phyloP scores from a whole-genome alignment of 2,329 filamentous ascomycete species.

The Hypoxylon sp. region DNA sequence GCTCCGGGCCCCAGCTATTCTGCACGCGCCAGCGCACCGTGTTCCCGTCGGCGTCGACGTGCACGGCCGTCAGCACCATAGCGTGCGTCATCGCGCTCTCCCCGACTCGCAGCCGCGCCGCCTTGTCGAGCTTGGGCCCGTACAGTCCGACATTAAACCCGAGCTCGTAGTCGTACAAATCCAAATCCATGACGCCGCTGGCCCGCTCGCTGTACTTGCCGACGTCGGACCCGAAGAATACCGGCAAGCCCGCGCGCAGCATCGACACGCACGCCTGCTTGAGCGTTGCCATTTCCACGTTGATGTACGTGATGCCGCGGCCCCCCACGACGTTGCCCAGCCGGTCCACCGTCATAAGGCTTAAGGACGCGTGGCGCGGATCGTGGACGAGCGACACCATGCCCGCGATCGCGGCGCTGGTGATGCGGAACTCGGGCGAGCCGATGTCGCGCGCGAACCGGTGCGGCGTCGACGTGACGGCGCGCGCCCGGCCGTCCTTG shows the following conservation, averaged over 20 bases:
- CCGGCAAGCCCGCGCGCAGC: conserved; percentile 80
- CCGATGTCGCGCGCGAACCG: conserved; percentile 78
- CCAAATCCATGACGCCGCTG: conserved; percentile 83
- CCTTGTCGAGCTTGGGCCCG: conserved; percentile 72
- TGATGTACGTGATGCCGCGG: conserved; percentile 81
- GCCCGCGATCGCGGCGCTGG: conserved; percentile 69
- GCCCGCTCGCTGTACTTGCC: conserved; percentile 79
- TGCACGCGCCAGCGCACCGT: conserved; percentile 85
- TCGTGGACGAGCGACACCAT: conserved; percentile 89
- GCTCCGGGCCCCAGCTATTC: conserved; percentile 81
- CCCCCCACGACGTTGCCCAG: conserved; percentile 87
- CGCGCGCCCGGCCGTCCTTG: conserved; percentile 71
- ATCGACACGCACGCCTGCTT: conserved; percentile 80
- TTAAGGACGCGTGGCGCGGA: conserved; percentile 79
- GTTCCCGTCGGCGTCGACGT: conserved; percentile 74
- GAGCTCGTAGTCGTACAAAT: conserved; percentile 81
- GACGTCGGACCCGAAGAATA: conserved; percentile 92
- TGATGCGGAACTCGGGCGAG: conserved; percentile 68
- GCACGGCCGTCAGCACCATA: conserved; percentile 90
- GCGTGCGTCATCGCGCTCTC: conserved; percentile 91
- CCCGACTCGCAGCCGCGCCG: conserved; percentile 76
- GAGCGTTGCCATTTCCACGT: conserved; percentile 78
- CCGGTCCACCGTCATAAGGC: conserved; percentile 79
- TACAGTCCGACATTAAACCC: conserved; percentile 84
- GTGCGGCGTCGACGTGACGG: conserved; percentile 73